Evolutionary conservation across 2,329 filamentous ascomycete species (phyloP).

Genomic region (Aspergillus unguis): DNA sequence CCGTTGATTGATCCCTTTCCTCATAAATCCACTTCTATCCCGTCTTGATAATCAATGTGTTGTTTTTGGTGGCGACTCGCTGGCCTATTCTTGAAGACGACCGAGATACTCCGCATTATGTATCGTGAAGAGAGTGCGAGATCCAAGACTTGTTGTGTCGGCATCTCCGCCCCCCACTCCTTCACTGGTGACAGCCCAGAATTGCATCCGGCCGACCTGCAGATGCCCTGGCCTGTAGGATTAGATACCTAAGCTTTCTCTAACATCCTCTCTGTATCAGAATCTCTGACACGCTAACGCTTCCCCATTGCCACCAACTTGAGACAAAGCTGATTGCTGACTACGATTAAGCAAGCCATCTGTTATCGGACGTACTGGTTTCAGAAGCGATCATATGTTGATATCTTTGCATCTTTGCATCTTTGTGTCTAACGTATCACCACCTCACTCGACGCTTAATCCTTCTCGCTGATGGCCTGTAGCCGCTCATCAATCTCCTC

Average conservation of each 20-base stretch:
- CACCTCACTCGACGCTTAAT: slow-evolving; percentile 52
- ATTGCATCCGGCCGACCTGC: slow-evolving; percentile 2
- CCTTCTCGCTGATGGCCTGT: slow-evolving; percentile 98
- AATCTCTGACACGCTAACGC: not conserved
- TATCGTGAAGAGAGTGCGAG: not conserved
- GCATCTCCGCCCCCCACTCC: slow-evolving; percentile 5
- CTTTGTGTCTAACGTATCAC: slow-evolving; percentile 18
- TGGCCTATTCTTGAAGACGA: not conserved
- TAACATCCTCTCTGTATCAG: not conserved
- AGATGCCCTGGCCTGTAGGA: slow-evolving; percentile 13
- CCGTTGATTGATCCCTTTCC: slow-evolving; percentile 7
- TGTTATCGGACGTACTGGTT: not conserved
- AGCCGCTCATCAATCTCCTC: slow-evolving; percentile 98
- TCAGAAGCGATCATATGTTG: slow-evolving; percentile 17
- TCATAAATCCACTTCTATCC: slow-evolving; percentile 7
- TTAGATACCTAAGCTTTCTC: slow-evolving; percentile 5
- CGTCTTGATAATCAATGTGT: slow-evolving; percentile 6
- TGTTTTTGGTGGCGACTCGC: slow-evolving; percentile 13
- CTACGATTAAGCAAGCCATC: slow-evolving; percentile 10
- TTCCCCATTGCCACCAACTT: slow-evolving; percentile 11
- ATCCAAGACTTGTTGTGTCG: not conserved
- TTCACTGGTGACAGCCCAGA: not conserved
- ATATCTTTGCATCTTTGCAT: slow-evolving; percentile 7
- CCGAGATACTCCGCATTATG: slow-evolving; percentile 4
- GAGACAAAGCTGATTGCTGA: slow-evolving; percentile 2